A percentile compares a stretch with the other conserved stretches of the same genome.
Conservation (phyloP, 257 asterid genomes). For the Osmanthus fragrans region DNA sequence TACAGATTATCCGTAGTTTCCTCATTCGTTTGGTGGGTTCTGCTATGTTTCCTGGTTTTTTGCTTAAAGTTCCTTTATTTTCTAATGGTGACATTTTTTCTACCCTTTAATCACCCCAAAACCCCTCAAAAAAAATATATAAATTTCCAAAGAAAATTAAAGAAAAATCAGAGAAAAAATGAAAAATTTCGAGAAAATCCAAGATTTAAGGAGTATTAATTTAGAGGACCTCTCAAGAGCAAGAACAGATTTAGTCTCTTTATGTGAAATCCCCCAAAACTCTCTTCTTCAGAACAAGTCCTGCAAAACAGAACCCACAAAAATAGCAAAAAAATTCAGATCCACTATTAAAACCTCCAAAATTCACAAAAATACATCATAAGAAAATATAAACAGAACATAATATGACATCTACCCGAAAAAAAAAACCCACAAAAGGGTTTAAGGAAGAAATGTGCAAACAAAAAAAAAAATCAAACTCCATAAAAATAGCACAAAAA, state of each 20-base stretch:
- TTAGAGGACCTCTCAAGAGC: conserved; percentile 47
- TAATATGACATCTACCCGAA: not conserved
- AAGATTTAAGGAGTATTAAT: conserved; percentile 15
- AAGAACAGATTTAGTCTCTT: conserved; percentile 36
- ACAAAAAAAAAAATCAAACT: not conserved
- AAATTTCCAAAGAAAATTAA: not conserved
- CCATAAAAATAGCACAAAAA: not conserved
- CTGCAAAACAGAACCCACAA: conserved; percentile 30
- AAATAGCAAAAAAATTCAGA: conserved; percentile 25
- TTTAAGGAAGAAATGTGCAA: conserved; percentile 20
- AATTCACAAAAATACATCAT: not conserved
- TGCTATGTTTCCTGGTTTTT: conserved; percentile 8
- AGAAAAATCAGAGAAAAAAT: not conserved
- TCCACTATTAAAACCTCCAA: conserved; percentile 24
- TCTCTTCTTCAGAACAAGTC: conserved; percentile 57
- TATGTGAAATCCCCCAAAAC: conserved; percentile 62
- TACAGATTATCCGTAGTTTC: conserved; percentile 36
- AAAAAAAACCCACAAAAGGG: conserved; percentile 24
- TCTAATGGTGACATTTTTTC: conserved; percentile 22
- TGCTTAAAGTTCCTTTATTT: conserved; percentile 15
- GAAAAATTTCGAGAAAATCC: not conserved
- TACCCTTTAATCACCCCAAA: not conserved
- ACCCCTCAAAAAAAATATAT: conserved; percentile 15
- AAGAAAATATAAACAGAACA: not conserved
- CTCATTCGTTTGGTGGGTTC: conserved; percentile 21